Conservation (phyloP, 1,139 yeast genomes). For the Sporopachydermia cereana region DNA sequence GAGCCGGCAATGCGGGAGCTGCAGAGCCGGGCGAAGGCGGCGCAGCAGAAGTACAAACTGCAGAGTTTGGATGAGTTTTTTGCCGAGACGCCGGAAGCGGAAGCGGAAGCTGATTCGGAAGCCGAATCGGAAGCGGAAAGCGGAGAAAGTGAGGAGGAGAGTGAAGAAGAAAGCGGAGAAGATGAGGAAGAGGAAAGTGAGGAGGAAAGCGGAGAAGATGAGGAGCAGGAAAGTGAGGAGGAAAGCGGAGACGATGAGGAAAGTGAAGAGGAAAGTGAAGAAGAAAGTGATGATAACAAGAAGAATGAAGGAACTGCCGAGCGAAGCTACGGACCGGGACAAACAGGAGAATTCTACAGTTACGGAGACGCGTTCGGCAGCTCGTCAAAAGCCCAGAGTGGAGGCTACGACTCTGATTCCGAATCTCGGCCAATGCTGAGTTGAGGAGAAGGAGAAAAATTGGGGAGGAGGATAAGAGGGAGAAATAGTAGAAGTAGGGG, state of each 20-base stretch:
- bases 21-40: slow-evolving; percentile 6
- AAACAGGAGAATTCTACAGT: not conserved
- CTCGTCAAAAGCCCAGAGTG: not conserved
- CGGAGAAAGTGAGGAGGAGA: slow-evolving; percentile 24
- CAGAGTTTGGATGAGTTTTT: slow-evolving; percentile 84
- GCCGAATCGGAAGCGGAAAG: slow-evolving; percentile 21
- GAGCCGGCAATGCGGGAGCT: not conserved
- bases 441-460: slow-evolving; percentile 17
- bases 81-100: slow-evolving; percentile 32
- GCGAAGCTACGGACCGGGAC: not conserved
- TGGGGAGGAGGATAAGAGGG: slow-evolving; percentile 19
- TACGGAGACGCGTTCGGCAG: not conserved
- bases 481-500: slow-evolving; percentile 17
- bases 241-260: slow-evolving; percentile 16
- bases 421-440: slow-evolving; percentile 18
- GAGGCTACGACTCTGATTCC: slow-evolving; percentile 5
- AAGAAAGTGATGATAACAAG: not conserved
- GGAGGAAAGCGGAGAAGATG: slow-evolving; percentile 21
- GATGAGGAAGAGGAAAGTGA: slow-evolving; percentile 22
- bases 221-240: slow-evolving; percentile 16
- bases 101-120: slow-evolving; percentile 20
- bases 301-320: not conserved
- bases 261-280: not conserved
- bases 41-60: slow-evolving; percentile 35
- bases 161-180: slow-evolving; percentile 18